phyloP scores from a whole-genome alignment of 805 yeast genomes.

The Scheffersomyces spartinae region DNA sequence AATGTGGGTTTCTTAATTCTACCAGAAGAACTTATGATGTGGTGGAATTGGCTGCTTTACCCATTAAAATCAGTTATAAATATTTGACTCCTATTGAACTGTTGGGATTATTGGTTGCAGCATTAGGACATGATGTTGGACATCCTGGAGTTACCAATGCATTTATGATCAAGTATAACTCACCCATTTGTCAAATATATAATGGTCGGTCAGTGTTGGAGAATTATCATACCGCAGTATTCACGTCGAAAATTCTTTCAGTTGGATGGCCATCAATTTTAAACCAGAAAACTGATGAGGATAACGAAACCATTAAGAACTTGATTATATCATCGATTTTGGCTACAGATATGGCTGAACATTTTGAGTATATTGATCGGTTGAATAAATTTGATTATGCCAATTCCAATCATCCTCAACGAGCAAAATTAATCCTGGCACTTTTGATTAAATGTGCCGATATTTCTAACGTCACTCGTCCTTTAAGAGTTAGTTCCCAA shows the following conservation, averaged over 20 bases:
- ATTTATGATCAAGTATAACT: constrained; percentile 43
- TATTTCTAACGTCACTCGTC: constrained; percentile 85
- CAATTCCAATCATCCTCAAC: constrained; percentile 9
- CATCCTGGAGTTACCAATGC: constrained; percentile 94
- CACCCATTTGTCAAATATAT: constrained; percentile 56
- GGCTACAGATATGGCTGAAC: constrained; percentile 87
- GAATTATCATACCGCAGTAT: constrained; percentile 65
- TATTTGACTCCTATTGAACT: constrained; percentile 31
- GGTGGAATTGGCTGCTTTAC: constrained; percentile 5
- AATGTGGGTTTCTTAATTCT: constrained; percentile 4
- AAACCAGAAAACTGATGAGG: constrained; percentile 6
- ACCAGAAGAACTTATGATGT: constrained; percentile 1
- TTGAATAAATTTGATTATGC: constrained; percentile 23
- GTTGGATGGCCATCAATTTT: constrained; percentile 39
- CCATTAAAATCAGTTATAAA: constrained; percentile 10
- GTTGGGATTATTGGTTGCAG: constrained; percentile 60
- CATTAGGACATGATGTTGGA: constrained; percentile 91
- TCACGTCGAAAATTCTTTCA: constrained; percentile 27
- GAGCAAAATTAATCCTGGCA: constrained; percentile 39
- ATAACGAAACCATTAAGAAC: constrained; percentile 9
- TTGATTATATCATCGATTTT: constrained; percentile 26
- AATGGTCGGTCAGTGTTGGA: constrained; percentile 67
- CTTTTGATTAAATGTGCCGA: constrained; percentile 89
- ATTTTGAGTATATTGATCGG: constrained; percentile 54
- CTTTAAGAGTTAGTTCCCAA: constrained; percentile 59